Evolutionary conservation across 2,329 filamentous ascomycete genomes (phyloP), one percentile per base, ranked within the genome.

Genomic region (Myotisia sp.): DNA sequence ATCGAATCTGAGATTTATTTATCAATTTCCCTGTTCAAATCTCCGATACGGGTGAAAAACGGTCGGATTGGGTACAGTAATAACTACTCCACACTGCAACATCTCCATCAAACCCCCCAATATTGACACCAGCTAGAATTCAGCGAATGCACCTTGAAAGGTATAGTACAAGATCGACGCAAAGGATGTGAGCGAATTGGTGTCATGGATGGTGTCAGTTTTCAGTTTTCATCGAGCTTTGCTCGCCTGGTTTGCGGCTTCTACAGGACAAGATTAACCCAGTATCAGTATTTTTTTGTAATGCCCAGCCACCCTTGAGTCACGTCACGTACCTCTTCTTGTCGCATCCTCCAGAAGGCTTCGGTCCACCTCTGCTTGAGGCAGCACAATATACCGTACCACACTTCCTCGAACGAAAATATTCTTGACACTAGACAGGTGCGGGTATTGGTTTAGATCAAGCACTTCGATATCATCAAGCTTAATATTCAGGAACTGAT

Each of bases 401-500:
- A 93, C 86, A 37, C 82, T 92, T 20, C 86, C 86, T 50, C 86
- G 74, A 51, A 94, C 92, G 55, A 94, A 94, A 61, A 93, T 84
- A 53, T 92, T 93, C 65, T 92, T 92, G 45, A 93, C 85, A 12
- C 84, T 79, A 41, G 72, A 77, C 58, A 98, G 62, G 60, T 98
- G 90, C 33, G 90, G 90, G 56, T 94, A 95, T 60, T 86, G 85
- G 53, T 90, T 65, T 63, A 95, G 84, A 46, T 98, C 86, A 17
- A 93, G 71, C 20, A 95, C 87, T 43, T 77, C 71, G 41, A 95
- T 92, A 53, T 94, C 84, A 53, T 98, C 90, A 33, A 98, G 74
- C 68, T 95, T 95, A 64, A 98, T 94, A 64, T 98, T 98, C 53
- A 98, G 74, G 63, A 92, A 98, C 65, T 95, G 90, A 58, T 98